These are phyloP conservation scores for Huntiella abstrusa DNA, from an alignment of 2,329 filamentous ascomycete genomes.

Conservation along the genomic window DNA sequence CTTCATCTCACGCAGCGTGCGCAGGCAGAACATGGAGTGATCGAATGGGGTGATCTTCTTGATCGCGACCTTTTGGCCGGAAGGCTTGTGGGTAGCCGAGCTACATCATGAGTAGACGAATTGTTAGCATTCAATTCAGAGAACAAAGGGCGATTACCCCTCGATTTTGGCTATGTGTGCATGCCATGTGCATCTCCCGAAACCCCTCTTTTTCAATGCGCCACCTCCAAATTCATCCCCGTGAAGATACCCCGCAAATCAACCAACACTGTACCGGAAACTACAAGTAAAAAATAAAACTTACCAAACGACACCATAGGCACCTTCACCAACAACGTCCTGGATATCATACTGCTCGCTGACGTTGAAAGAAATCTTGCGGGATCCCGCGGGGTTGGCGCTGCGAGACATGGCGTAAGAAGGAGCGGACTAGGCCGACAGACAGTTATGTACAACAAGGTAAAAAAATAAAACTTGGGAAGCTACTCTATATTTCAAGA, in stretches of 20 bases:
- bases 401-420: constrained; percentile 33
- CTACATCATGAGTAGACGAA: constrained; percentile 24
- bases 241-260: background rate
- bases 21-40: constrained; percentile 95
- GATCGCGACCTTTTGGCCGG: constrained; percentile 95
- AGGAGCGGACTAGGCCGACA: background rate
- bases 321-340: constrained; percentile 96
- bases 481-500: no score
- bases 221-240: no score
- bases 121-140: background rate
- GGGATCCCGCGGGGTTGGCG: constrained; percentile 41
- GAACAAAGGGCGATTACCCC: background rate
- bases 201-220: no score
- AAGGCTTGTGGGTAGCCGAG: constrained; percentile 95
- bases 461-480: no score
- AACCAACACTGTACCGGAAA: background rate
- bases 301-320: constrained; percentile 96
- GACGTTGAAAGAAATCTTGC: constrained; percentile 99
- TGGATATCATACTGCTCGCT: constrained; percentile 99
- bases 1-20: constrained; percentile 98
- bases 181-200: no score
- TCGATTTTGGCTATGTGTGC: no score
- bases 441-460: background rate
- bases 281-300: constrained; percentile 17
- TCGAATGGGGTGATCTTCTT: constrained; percentile 99